Percentiles rank a stretch among this genome's conserved stretches.
These are phyloP conservation scores for Phycomyces nitens DNA, from an alignment of 192 early-diverging fungal genomes.

Conservation along the genomic window DNA sequence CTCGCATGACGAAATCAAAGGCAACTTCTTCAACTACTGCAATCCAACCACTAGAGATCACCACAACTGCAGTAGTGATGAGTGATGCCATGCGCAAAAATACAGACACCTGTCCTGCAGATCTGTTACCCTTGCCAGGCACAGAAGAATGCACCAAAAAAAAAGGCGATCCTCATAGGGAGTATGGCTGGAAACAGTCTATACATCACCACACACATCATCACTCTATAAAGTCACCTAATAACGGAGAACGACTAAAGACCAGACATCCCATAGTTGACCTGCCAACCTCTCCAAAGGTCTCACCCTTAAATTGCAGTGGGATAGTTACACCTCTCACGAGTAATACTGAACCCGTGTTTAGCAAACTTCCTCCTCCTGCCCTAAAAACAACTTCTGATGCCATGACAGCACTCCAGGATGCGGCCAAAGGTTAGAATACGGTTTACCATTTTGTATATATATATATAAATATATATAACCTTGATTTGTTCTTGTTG, in stretches of 20 bases:
- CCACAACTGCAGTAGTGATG: slow-evolving; percentile 30
- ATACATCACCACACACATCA: slow-evolving; percentile 21
- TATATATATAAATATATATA: too few species aligned
- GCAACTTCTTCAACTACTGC: slow-evolving; percentile 28
- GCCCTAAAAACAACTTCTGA: slow-evolving; percentile 25
- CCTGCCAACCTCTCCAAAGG: slow-evolving; percentile 5
- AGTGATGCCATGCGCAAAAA: background rate
- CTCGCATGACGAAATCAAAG: slow-evolving; percentile 31
- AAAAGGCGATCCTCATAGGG: background rate
- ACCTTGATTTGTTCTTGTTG: background rate
- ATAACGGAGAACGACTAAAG: background rate
- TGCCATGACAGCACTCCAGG: slow-evolving; percentile 32
- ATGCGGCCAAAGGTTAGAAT: slow-evolving; percentile 31
- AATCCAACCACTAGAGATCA: slow-evolving; percentile 36
- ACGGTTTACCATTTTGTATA: too few species aligned
- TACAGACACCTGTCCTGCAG: background rate
- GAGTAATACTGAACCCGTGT: background rate
- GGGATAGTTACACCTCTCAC: background rate
- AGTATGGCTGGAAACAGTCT: slow-evolving; percentile 10
- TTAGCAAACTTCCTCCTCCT: slow-evolving; percentile 15
- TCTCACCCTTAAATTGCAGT: slow-evolving; percentile 2
- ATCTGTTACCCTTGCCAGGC: background rate
- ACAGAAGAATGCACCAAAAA: background rate
- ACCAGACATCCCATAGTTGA: background rate
- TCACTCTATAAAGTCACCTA: slow-evolving; percentile 14